A percentile compares a stretch with the other conserved stretches of the same genome.
Conservation (phyloP, 108 stramenopile genomes). For the Craspedostauros australis region DNA sequence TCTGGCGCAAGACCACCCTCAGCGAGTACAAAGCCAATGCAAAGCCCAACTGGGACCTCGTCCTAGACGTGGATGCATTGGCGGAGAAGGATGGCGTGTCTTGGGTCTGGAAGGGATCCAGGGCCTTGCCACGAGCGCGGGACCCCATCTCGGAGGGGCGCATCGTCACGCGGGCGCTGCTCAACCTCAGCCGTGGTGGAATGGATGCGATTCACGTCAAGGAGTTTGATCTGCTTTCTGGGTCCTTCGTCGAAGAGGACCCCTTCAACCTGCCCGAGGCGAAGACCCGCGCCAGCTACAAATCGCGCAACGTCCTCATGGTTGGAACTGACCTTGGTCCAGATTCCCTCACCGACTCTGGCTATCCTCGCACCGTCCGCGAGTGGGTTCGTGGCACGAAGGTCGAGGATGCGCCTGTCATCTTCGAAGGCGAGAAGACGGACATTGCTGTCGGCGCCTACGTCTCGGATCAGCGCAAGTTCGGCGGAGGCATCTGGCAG, state of each 20-base stretch:
- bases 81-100: slow-evolving; percentile 57
- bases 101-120: slow-evolving; percentile 88
- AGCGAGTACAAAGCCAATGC: slow-evolving; percentile 42
- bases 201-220: slow-evolving; percentile 83
- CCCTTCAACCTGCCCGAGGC: slow-evolving; percentile 68
- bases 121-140: slow-evolving; percentile 40
- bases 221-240: slow-evolving; percentile 79
- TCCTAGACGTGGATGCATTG: slow-evolving; percentile 83
- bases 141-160: slow-evolving; percentile 41
- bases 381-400: slow-evolving; percentile 88
- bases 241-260: slow-evolving; percentile 66
- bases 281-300: slow-evolving; percentile 62
- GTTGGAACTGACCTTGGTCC: slow-evolving; percentile 68
- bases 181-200: slow-evolving; percentile 80
- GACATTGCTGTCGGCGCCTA: slow-evolving; percentile 78
- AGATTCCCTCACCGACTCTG: slow-evolving; percentile 74
- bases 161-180: slow-evolving; percentile 51
- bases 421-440: slow-evolving; percentile 84
- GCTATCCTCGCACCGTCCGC: slow-evolving; percentile 84
- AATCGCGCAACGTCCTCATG: slow-evolving; percentile 46
- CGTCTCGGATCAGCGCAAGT: slow-evolving; percentile 53
- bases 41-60: slow-evolving; percentile 66
- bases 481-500: slow-evolving; percentile 74
- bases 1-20: slow-evolving; percentile 78
- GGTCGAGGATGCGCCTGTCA: slow-evolving; percentile 68